Conservation (phyloP, 1,139 yeast genomes). For the Blastobotrys persicus region DNA sequence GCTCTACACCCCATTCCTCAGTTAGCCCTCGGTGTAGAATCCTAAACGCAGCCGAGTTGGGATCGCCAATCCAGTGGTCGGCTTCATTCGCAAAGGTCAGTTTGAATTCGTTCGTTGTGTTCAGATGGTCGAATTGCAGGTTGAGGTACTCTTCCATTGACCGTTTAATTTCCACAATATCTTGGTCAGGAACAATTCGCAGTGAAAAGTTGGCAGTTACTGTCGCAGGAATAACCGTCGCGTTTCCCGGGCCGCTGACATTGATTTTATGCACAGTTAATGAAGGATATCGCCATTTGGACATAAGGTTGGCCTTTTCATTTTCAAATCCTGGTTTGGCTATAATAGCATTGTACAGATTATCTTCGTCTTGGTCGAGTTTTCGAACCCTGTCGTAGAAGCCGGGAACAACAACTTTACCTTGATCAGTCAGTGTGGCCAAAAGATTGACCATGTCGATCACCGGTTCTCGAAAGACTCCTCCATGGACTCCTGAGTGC, state of each 20-base stretch:
- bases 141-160: constrained; percentile 49
- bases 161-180: constrained; percentile 54
- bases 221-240: constrained; percentile 82
- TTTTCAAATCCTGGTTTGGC: constrained; percentile 44
- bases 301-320: constrained; percentile 53
- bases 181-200: constrained; percentile 88
- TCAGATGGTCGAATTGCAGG: constrained; percentile 45
- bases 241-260: constrained; percentile 87
- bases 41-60: constrained; percentile 67
- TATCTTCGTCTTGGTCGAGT: constrained; percentile 53
- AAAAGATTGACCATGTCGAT: constrained; percentile 76
- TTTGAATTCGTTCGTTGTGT: constrained; percentile 58
- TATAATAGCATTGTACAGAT: constrained; percentile 59
- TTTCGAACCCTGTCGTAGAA: constrained; percentile 67
- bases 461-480: constrained; percentile 83
- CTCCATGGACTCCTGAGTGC: constrained; percentile 97
- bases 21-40: constrained; percentile 58
- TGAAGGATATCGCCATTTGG: constrained; percentile 92
- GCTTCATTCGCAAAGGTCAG: constrained; percentile 75
- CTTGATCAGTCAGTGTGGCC: constrained; percentile 56
- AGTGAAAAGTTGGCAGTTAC: constrained; percentile 78
- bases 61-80: constrained; percentile 96
- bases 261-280: constrained; percentile 82
- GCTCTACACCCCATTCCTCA: constrained; percentile 65
- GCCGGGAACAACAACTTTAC: constrained; percentile 62